Evolutionary conservation across 176 grass and related monocot genomes (phyloP).

Genomic region (Poa pratensis): DNA sequence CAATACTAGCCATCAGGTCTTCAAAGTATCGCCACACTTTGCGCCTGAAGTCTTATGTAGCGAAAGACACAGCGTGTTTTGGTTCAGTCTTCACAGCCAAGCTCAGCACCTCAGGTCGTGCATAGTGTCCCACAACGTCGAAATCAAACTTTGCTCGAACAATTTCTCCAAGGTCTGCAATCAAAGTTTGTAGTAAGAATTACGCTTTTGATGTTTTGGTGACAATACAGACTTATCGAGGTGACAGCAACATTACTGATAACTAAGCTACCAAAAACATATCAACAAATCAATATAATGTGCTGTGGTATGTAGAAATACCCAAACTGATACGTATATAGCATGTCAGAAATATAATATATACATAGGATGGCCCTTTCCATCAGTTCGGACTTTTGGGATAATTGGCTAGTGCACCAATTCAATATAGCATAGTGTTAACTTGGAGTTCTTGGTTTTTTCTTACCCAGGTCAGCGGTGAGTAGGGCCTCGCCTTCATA

Average conservation of each 20-base stretch:
- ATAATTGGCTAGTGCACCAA: no score
- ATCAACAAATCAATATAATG: constrained; percentile 22
- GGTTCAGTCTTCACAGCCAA: constrained; percentile 70
- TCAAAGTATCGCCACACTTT: neutral
- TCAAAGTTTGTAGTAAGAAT: constrained; percentile 11
- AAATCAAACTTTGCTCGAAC: constrained; percentile 93
- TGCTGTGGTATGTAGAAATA: neutral
- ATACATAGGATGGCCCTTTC: no score
- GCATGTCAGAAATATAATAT: no score
- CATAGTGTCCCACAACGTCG: constrained; percentile 89
- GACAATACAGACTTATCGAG: neutral
- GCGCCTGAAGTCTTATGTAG: constrained; percentile 33
- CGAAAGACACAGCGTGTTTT: constrained; percentile 66
- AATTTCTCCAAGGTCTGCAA: constrained; percentile 88
- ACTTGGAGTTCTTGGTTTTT: neutral
- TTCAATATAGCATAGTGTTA: neutral
- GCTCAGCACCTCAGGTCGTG: constrained; percentile 86
- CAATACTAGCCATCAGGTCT: neutral
- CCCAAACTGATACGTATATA: neutral
- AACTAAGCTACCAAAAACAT: neutral
- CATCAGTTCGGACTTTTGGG: no score
- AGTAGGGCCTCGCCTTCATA: constrained; percentile 89
- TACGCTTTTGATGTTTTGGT: neutral
- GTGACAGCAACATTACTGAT: neutral
- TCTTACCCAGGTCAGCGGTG: constrained; percentile 88